A percentile compares a stretch with the other conserved stretches of the same genome.
phyloP scores from a whole-genome alignment of 768 basidiomycete species.

The Suillus placidus region DNA sequence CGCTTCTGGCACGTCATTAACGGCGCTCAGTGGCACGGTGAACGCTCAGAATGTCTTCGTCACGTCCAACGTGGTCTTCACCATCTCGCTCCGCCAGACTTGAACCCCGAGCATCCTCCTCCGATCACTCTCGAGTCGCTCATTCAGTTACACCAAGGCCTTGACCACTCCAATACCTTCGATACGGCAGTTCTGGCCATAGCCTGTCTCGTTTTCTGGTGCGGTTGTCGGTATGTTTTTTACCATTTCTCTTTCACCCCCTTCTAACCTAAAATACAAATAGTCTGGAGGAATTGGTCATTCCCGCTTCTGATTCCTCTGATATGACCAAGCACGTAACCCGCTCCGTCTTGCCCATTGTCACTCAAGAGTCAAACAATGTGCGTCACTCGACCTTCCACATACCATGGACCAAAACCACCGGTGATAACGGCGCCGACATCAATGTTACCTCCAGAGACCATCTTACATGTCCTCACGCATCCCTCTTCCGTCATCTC shows the following conservation, averaged over 20 bases:
- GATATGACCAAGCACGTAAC: neutral
- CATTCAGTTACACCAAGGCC: neutral
- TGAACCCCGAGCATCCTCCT: neutral
- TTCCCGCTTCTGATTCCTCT: neutral
- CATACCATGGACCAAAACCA: constrained; percentile 43
- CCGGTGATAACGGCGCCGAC: constrained; percentile 26
- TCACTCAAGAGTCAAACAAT: neutral
- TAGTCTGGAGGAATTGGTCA: neutral
- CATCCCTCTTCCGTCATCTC: constrained; percentile 30
- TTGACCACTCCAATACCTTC: neutral
- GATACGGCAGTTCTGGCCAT: neutral
- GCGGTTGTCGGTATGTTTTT: neutral
- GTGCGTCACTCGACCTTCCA: constrained; percentile 22
- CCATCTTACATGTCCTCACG: constrained; percentile 18
- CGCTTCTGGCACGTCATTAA: constrained; percentile 40
- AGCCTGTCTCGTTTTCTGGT: neutral
- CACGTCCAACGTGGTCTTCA: constrained; percentile 1
- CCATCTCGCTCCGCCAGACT: neutral
- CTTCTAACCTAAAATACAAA: constrained; percentile 3
- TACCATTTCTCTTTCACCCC: constrained; percentile 10
- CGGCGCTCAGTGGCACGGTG: constrained; percentile 22
- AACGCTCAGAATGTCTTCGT: constrained; percentile 1
- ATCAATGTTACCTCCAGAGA: constrained; percentile 28
- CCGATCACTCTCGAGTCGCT: neutral
- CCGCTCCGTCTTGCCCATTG: constrained; percentile 1